A percentile compares a stretch with the other conserved stretches of the same genome.
phyloP scores from a whole-genome alignment of 306 rosid genomes.

The Lathyrus sativus region DNA sequence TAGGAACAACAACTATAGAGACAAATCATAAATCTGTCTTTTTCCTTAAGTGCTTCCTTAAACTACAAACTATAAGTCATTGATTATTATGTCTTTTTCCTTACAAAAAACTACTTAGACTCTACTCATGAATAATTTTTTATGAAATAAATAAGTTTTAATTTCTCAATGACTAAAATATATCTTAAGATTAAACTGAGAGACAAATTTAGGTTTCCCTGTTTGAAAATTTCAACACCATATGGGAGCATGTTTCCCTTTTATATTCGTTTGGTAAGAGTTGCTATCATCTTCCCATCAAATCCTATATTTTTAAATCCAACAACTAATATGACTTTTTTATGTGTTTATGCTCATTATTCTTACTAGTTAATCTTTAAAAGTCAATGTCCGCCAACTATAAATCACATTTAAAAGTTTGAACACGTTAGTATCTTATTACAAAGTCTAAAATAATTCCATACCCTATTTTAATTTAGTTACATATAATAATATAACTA shows the following conservation, averaged over 20 bases:
- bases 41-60: no score
- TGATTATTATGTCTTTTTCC: no score
- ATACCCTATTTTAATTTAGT: neutral
- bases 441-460: neutral
- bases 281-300: slow-evolving; percentile 26
- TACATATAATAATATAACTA: neutral
- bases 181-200: no score
- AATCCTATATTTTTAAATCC: slow-evolving; percentile 10
- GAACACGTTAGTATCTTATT: slow-evolving; percentile 28
- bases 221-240: neutral
- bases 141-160: no score
- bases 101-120: no score
- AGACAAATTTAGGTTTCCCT: neutral
- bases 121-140: no score
- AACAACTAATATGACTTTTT: slow-evolving; percentile 13
- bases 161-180: no score
- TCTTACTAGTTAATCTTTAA: slow-evolving; percentile 6
- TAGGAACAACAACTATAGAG: no score
- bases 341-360: slow-evolving; percentile 8
- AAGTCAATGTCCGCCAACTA: slow-evolving; percentile 22
- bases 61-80: no score
- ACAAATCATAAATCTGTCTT: neutral
- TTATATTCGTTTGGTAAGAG: neutral
- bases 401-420: slow-evolving; percentile 13
- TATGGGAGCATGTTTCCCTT: no score